phyloP scores from a whole-genome alignment of 768 basidiomycete genomes.

The Collybia nuda region DNA sequence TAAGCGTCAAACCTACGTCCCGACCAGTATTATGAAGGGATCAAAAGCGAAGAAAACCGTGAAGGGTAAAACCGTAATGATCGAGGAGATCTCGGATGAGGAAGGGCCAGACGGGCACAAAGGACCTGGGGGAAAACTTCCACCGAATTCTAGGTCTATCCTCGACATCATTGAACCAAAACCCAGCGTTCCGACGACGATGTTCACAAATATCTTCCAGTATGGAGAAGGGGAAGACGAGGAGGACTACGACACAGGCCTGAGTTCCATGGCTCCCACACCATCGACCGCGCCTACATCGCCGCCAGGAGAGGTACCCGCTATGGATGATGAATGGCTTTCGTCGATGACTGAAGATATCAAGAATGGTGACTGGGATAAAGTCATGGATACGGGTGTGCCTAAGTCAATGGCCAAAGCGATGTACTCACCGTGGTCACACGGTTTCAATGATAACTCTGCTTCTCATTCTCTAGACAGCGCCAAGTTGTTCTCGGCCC shows the following conservation, averaged over 20 bases:
- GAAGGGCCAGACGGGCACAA: conserved; percentile 26
- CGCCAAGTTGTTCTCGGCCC: conserved; percentile 15
- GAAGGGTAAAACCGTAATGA: conserved; percentile 34
- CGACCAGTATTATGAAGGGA: conserved; percentile 16
- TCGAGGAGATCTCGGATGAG: conserved; percentile 48
- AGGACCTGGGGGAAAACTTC: conserved; percentile 26
- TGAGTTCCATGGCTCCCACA: conserved; percentile 22
- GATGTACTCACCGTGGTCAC: conserved; percentile 2
- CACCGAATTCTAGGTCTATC: conserved; percentile 31
- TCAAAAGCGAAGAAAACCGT: conserved; percentile 21
- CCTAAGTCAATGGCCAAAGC: conserved; percentile 2
- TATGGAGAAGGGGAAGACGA: conserved; percentile 25
- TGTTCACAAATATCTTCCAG: conserved; percentile 36
- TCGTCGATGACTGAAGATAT: conserved; percentile 21
- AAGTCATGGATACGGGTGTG: conserved; percentile 1
- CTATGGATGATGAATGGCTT: conserved; percentile 24
- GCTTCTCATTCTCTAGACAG: conserved; percentile 13
- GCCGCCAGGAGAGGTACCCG: conserved; percentile 21
- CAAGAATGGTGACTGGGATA: conserved; percentile 16
- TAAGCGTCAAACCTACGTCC: conserved; percentile 4
- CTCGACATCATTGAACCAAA: conserved; percentile 41
- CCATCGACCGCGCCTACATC: conserved; percentile 27
- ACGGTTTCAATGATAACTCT: conserved; percentile 4
- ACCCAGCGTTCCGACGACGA: conserved; percentile 36
- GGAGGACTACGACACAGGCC: conserved; percentile 14